A percentile compares a stretch with the other conserved stretches of the same genome.
Conservation (phyloP, 176 grass and related monocot genomes). For the Eragrostis nindensis region DNA sequence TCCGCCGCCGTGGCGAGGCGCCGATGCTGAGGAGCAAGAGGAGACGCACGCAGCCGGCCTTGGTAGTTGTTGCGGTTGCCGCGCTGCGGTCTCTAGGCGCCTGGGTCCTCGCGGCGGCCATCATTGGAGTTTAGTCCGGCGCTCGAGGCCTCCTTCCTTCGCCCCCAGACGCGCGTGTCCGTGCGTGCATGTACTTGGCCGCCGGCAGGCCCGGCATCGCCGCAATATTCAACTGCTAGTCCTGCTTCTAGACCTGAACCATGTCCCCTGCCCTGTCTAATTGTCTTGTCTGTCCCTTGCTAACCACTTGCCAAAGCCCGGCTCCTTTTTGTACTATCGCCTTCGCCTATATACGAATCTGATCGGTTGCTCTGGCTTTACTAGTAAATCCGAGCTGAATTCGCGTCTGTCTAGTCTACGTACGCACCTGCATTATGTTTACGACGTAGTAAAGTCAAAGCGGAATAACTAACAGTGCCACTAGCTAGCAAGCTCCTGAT, state of each 20-base stretch:
- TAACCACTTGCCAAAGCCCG: slow-evolving; percentile 2
- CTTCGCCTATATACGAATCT: too few species aligned
- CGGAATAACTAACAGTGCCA: background rate
- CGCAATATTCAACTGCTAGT: slow-evolving; percentile 40
- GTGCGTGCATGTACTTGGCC: slow-evolving; percentile 44
- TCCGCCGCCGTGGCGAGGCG: background rate
- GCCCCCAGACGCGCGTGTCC: slow-evolving; percentile 12
- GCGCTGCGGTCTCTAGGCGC: slow-evolving; percentile 16
- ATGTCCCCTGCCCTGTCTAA: slow-evolving; percentile 29
- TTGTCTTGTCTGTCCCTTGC: slow-evolving; percentile 35
- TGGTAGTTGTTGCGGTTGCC: slow-evolving; percentile 49
- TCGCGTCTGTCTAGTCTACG: background rate
- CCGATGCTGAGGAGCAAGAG: slow-evolving; percentile 13
- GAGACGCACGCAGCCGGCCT: slow-evolving; percentile 39
- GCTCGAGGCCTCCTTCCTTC: slow-evolving; percentile 46
- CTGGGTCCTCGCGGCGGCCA: background rate
- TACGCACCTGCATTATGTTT: background rate
- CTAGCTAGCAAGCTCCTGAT: background rate
- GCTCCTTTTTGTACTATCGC: background rate
- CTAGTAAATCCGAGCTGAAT: slow-evolving; percentile 40
- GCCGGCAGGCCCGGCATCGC: slow-evolving; percentile 18
- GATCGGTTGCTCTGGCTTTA: background rate
- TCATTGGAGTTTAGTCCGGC: slow-evolving; percentile 35
- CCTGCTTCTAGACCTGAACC: background rate
- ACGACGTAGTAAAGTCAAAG: slow-evolving; percentile 6